These are phyloP conservation scores for Dentiscutata heterogama DNA, from an alignment of 371 early-diverging fungal species.

Conservation along the genomic window DNA sequence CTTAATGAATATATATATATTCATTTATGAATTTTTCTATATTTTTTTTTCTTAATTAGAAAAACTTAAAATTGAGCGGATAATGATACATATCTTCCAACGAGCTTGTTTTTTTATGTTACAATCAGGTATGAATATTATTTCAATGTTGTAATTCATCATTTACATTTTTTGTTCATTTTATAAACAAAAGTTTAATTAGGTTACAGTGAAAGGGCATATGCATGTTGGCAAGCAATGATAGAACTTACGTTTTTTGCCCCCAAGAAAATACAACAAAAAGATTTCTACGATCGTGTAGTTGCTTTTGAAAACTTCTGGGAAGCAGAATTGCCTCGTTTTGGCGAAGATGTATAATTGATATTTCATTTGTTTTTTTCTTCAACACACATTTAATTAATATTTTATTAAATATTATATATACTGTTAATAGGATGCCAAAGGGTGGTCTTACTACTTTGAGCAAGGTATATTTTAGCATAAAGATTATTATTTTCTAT, in stretches of 20 bases:
- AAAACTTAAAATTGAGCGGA: constrained; percentile 62
- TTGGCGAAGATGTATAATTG: constrained; percentile 74
- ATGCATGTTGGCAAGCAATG: constrained; percentile 74
- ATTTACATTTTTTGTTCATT: neutral
- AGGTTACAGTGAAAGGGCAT: constrained; percentile 80
- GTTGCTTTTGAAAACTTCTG: constrained; percentile 77
- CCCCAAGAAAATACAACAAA: constrained; percentile 59
- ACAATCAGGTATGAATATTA: constrained; percentile 64
- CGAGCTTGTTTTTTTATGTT: constrained; percentile 72
- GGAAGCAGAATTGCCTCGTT: constrained; percentile 80
- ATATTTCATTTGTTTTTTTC: neutral
- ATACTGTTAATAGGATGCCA: constrained; percentile 56
- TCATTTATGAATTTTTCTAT: neutral
- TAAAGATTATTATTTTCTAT: too few species aligned
- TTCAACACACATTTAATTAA: constrained; percentile 7
- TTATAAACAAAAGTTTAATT: neutral
- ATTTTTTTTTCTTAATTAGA: constrained; percentile 46
- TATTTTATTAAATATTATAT: neutral
- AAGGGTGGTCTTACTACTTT: constrained; percentile 63
- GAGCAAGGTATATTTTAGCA: constrained; percentile 44
- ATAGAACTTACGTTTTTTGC: constrained; percentile 78
- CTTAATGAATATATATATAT: neutral
- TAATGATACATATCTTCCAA: constrained; percentile 71
- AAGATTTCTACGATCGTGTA: constrained; percentile 61
- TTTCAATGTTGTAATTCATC: neutral